A percentile compares a stretch with the other conserved stretches of the same genome.
phyloP scores from a whole-genome alignment of 164 flowering plant species.

The Liriodendron chinense region DNA sequence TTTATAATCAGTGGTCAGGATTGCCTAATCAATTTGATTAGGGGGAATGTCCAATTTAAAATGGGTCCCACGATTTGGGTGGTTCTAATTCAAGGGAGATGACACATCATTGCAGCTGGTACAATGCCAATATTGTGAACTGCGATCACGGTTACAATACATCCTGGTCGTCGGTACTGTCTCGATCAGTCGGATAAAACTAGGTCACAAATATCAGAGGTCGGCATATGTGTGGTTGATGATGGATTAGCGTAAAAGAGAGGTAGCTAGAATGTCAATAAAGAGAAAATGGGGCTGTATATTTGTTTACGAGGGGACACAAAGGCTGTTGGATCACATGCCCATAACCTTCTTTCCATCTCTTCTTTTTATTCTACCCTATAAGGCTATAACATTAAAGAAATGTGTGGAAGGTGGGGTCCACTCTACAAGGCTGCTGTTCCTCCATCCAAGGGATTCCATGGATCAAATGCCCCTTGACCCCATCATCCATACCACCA shows the following conservation, averaged over 20 bases:
- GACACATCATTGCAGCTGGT: too few relatives aligned
- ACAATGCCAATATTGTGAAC: too few relatives aligned
- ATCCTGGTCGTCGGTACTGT: too few relatives aligned
- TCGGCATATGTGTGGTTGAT: neutral
- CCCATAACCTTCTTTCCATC: slow-evolving; percentile 59
- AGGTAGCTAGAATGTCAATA: slow-evolving; percentile 14
- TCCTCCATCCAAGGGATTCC: slow-evolving; percentile 60
- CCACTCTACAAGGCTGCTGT: slow-evolving; percentile 40
- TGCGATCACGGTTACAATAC: too few relatives aligned
- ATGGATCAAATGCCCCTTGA: slow-evolving; percentile 21
- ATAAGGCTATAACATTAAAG: slow-evolving; percentile 22
- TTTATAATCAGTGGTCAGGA: too few relatives aligned
- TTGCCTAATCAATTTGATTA: too few relatives aligned
- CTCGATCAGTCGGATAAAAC: too few relatives aligned
- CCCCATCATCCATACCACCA: slow-evolving; percentile 38
- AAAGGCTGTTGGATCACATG: slow-evolving; percentile 91
- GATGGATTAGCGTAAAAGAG: slow-evolving; percentile 29
- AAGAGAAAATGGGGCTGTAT: slow-evolving; percentile 11
- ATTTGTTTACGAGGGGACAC: slow-evolving; percentile 47
- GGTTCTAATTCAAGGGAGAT: too few relatives aligned
- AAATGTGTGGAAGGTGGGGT: slow-evolving; percentile 19
- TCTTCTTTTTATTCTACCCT: slow-evolving; percentile 52
- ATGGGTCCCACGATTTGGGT: too few relatives aligned
- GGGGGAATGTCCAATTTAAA: too few relatives aligned
- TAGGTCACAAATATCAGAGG: too few relatives aligned